These are phyloP conservation scores for Coprinellus micaceus DNA, from an alignment of 768 basidiomycete genomes.

Conservation along the genomic window DNA sequence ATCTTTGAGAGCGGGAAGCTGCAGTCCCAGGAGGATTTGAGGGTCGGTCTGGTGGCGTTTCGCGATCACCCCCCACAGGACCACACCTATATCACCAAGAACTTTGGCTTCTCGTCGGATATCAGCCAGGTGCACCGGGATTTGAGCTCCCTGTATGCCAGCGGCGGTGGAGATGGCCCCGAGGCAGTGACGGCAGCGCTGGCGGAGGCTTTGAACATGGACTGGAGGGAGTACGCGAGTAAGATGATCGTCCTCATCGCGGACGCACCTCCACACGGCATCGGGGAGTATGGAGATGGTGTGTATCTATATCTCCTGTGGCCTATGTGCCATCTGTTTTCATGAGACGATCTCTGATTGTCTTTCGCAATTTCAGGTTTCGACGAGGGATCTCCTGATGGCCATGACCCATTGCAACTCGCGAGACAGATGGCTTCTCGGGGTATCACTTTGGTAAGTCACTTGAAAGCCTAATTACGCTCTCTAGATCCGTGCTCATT, in stretches of 20 bases:
- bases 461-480: neutral
- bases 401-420: conserved; percentile 83
- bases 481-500: conserved; percentile 6
- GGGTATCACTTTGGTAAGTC: conserved; percentile 84
- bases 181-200: conserved; percentile 95
- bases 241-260: conserved; percentile 98
- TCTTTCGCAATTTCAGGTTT: conserved; percentile 53
- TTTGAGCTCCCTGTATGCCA: conserved; percentile 80
- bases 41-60: conserved; percentile 91
- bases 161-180: conserved; percentile 91
- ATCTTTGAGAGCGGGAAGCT: conserved; percentile 94
- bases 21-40: conserved; percentile 80
- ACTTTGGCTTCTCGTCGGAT: conserved; percentile 92
- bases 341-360: neutral
- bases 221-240: conserved; percentile 83
- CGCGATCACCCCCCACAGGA: conserved; percentile 98
- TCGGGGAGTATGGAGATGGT: conserved; percentile 97
- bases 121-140: conserved; percentile 83
- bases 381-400: conserved; percentile 91
- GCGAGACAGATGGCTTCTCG: conserved; percentile 86
- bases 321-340: neutral
- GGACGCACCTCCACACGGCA: conserved; percentile 96
- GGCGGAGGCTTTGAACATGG: conserved; percentile 81
- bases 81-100: conserved; percentile 89
- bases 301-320: conserved; percentile 17